Base-by-base conservation (phyloP, 2,329 filamentous ascomycete species). In the Botrytis cinerea region DNA sequence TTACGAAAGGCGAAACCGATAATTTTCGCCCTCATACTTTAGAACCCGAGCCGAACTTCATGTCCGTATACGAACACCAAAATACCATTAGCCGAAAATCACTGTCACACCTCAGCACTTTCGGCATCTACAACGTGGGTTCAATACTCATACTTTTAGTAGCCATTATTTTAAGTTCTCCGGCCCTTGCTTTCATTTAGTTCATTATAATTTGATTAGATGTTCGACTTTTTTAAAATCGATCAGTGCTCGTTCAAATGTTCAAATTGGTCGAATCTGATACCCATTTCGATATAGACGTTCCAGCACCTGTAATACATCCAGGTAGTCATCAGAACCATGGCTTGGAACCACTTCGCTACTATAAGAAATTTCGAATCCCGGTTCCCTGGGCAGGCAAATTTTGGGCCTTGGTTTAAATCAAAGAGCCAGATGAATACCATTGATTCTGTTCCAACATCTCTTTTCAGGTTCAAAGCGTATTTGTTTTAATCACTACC, bases 11-110 rank as follows among this genome's bases (percentile, higher is more conserved):
- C 35, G 32, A 22, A 66, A 22, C 16, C 46, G 25, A 22, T 28
- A 57, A 54, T 43, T 32, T 38, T 25, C n/a, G 35, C 12, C 35
- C 10, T 43, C 40, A 32, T 2, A 28, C 14, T 48, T 38, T 18
- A 35, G 28, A 35, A 64, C 43, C 66, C 38, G 66, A 59, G 48
- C 51, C 66, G 66, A 68, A 32, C n/a, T 57, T 43, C n/a, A n/a
- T 38, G 20, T 48, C 45, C 32, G 28, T 16, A 66, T 18, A 43
- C 35, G 12, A 22, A 62, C 18, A 35, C n/a, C 32, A 40, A 38
- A 54, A 12, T 20, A n/a, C n/a, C 35, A 54, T 32, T 32, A 35
- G 66, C 14, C 48, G 38, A 69, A 69, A 10, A 45, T 45, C n/a
- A 45, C 8, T 2, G 25, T 43, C 48, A 32, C 25, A 25, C 25